These are phyloP conservation scores for Tetrastigma voinierianum DNA, from an alignment of 164 flowering plant species.

Conservation along the genomic window DNA sequence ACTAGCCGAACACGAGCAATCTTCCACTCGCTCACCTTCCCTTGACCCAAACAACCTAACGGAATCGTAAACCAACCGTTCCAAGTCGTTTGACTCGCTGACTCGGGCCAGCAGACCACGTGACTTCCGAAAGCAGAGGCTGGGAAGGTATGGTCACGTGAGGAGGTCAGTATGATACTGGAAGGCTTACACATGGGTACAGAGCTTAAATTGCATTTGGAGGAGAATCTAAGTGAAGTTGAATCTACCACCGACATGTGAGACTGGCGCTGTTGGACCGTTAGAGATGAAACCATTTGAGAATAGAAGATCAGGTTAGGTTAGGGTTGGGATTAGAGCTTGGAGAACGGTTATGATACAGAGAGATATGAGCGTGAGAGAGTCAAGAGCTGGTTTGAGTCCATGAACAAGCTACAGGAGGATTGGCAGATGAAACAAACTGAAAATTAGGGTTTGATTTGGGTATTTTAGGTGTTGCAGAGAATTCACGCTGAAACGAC, in stretches of 20 bases:
- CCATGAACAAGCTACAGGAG: constrained; percentile 17
- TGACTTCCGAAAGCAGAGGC: constrained; percentile 61
- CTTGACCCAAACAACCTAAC: constrained; percentile 51
- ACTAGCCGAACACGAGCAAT: constrained; percentile 22
- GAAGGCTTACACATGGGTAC: constrained; percentile 40
- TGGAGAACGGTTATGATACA: constrained; percentile 48
- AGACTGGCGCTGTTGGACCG: constrained; percentile 65
- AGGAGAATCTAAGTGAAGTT: constrained; percentile 52
- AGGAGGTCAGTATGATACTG: constrained; percentile 66
- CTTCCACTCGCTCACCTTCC: constrained; percentile 45
- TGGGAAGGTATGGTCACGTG: constrained; percentile 46
- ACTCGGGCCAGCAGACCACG: constrained; percentile 64
- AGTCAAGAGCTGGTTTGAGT: constrained; percentile 58
- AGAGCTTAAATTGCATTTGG: constrained; percentile 54
- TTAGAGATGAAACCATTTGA: constrained; percentile 85
- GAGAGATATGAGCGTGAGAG: constrained; percentile 79
- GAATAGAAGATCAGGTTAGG: constrained; percentile 60
- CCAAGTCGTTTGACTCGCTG: constrained; percentile 34
- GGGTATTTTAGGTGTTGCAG: constrained; percentile 13
- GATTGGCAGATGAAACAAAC: background rate
- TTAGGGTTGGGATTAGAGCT: constrained; percentile 24
- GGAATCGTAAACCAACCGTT: constrained; percentile 33
- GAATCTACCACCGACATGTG: constrained; percentile 58
- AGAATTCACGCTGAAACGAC: background rate
- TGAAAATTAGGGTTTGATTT: constrained; percentile 12